Conservation (phyloP, 208 protist genomes). For the Leishmania martiniquensis region DNA sequence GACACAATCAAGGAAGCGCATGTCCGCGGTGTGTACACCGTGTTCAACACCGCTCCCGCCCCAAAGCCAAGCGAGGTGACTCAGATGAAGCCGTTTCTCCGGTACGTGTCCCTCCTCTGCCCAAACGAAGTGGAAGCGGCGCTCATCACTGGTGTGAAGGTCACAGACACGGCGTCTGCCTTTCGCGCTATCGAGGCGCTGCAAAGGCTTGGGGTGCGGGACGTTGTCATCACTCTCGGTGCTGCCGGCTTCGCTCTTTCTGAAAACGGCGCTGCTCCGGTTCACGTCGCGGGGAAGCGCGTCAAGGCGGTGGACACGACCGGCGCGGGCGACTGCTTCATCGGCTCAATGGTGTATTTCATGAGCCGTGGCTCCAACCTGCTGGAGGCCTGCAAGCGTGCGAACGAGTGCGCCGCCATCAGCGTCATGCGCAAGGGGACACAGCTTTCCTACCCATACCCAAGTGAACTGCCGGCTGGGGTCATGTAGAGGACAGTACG, state of each 20-base stretch:
- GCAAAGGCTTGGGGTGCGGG: constrained; percentile 63
- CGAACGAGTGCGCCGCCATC: constrained; percentile 83
- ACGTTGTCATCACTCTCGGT: constrained; percentile 93
- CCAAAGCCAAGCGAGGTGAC: constrained; percentile 68
- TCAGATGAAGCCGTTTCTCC: constrained; percentile 77
- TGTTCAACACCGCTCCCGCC: constrained; percentile 94
- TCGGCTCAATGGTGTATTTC: constrained; percentile 92
- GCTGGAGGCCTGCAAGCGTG: constrained; percentile 71
- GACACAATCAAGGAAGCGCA: constrained; percentile 81
- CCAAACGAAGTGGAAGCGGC: constrained; percentile 94
- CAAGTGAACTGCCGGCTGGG: constrained; percentile 60
- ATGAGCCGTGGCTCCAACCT: constrained; percentile 72
- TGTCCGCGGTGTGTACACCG: constrained; percentile 84
- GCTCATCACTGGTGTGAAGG: constrained; percentile 80
- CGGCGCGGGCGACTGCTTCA: constrained; percentile 94
- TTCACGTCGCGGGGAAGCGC: constrained; percentile 52
- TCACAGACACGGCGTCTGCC: constrained; percentile 65
- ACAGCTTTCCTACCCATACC: constrained; percentile 84
- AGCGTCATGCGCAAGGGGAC: constrained; percentile 93
- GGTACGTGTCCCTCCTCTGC: constrained; percentile 87
- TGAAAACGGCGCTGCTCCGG: constrained; percentile 45
- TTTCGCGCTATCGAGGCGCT: constrained; percentile 58
- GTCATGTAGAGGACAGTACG: constrained; percentile 24
- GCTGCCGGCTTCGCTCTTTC: constrained; percentile 72
- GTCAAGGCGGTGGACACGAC: constrained; percentile 94